These are phyloP conservation scores for Kalmusia sp. DNA, from an alignment of 2,329 filamentous ascomycete genomes.

Conservation along the genomic window DNA sequence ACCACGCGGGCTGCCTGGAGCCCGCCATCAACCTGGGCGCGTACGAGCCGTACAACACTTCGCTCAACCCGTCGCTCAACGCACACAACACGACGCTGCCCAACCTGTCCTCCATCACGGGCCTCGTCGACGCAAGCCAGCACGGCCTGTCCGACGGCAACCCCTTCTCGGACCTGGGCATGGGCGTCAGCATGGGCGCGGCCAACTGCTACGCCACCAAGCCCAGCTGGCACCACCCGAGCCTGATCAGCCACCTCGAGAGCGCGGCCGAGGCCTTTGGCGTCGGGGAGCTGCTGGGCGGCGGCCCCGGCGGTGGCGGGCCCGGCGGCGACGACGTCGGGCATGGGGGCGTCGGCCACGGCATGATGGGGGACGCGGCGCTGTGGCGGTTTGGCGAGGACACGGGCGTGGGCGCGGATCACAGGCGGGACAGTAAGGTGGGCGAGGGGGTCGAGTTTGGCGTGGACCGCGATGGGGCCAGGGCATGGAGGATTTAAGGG, in stretches of 20 bases:
- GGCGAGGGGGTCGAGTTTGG: slow-evolving; percentile 3
- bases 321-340: no score
- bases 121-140: slow-evolving; percentile 25
- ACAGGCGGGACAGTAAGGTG: slow-evolving; percentile 15
- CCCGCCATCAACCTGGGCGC: slow-evolving; percentile 32
- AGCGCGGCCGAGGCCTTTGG: slow-evolving; percentile 28
- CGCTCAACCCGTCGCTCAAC: neutral
- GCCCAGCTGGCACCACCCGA: slow-evolving; percentile 27
- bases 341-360: slow-evolving; percentile 20
- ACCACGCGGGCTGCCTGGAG: slow-evolving; percentile 44
- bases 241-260: slow-evolving; percentile 30
- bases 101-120: slow-evolving; percentile 18
- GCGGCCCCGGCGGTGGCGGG: neutral
- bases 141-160: slow-evolving; percentile 6
- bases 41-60: slow-evolving; percentile 24
- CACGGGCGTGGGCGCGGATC: slow-evolving; percentile 23
- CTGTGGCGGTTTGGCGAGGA: slow-evolving; percentile 42
- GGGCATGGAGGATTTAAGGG: neutral
- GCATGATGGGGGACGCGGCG: slow-evolving; percentile 14
- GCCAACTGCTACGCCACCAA: slow-evolving; percentile 32
- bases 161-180: slow-evolving; percentile 15
- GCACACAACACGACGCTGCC: slow-evolving; percentile 10
- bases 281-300: neutral
- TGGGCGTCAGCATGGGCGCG: neutral
- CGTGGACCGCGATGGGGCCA: neutral